Evolutionary conservation across 352 stramenopile species (phyloP).

Genomic region (Globisporangium viniferum): DNA sequence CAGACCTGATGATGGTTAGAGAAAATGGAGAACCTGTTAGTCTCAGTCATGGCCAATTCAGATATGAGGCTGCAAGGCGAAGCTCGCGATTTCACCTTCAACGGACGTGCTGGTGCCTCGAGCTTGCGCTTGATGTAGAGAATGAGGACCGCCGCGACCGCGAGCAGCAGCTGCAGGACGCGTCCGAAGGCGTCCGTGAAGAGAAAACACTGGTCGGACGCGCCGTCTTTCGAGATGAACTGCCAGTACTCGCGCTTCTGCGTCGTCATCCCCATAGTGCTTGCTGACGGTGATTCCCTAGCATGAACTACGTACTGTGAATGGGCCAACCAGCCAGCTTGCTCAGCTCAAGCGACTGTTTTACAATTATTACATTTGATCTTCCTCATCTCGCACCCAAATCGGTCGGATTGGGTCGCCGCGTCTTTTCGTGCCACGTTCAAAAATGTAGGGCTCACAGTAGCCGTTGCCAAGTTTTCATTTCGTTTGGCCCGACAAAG

Average conservation of each 20-base stretch:
- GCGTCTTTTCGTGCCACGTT: neutral
- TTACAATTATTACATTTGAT: neutral
- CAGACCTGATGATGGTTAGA: constrained; percentile 36
- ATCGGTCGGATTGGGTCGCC: neutral
- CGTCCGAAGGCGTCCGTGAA: constrained; percentile 68
- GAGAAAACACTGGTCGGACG: constrained; percentile 50
- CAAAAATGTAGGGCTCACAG: neutral
- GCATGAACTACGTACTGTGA: neutral
- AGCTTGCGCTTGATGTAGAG: constrained; percentile 80
- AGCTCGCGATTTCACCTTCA: constrained; percentile 28
- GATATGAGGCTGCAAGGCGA: neutral
- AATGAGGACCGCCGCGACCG: constrained; percentile 46
- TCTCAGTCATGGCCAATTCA: neutral
- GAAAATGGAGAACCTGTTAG: neutral
- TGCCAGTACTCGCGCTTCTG: constrained; percentile 14
- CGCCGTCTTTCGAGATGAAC: constrained; percentile 18
- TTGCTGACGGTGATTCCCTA: neutral
- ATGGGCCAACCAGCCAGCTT: neutral
- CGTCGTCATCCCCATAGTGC: neutral
- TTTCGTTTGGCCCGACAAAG: neutral
- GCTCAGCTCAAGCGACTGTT: neutral
- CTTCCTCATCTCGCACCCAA: neutral
- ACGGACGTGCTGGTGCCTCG: constrained; percentile 59
- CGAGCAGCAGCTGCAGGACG: constrained; percentile 57
- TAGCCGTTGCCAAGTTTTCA: neutral